These are phyloP conservation scores for Talaromyces funiculosus DNA, from an alignment of 2,329 filamentous ascomycete species.

Conservation along the genomic window DNA sequence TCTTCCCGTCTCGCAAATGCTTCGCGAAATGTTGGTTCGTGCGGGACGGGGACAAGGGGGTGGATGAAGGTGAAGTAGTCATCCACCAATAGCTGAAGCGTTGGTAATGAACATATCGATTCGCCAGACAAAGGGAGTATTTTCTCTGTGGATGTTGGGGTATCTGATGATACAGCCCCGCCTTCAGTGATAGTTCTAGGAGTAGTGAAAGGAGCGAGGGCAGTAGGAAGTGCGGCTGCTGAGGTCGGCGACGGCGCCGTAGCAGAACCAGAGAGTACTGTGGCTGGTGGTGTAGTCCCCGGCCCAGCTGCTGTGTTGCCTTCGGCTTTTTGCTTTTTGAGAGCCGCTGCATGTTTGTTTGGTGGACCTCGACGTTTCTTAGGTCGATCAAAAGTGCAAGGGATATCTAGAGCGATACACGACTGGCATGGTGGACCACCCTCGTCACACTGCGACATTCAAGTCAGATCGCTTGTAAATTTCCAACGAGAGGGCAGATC, in stretches of 20 bases:
- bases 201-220: neutral
- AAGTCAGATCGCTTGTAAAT: neutral
- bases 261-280: neutral
- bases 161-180: neutral
- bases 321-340: constrained; percentile 55
- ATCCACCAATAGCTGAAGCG: constrained; percentile 38
- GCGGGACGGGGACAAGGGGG: constrained; percentile 42
- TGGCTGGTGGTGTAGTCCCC: neutral
- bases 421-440: constrained; percentile 61
- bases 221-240: neutral
- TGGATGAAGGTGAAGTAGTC: constrained; percentile 47
- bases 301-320: neutral
- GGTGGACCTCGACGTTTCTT: constrained; percentile 60
- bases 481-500: constrained; percentile 11
- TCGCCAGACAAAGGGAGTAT: constrained; percentile 45
- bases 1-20: constrained; percentile 41
- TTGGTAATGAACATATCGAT: constrained; percentile 40
- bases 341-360: constrained; percentile 61
- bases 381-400: constrained; percentile 61
- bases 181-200: neutral
- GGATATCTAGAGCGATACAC: constrained; percentile 60
- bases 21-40: constrained; percentile 43
- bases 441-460: constrained; percentile 53
- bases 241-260: neutral
- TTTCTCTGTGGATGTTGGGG: neutral